Conservation (phyloP, 2,329 filamentous ascomycete species). For the Fusarium illudens region DNA sequence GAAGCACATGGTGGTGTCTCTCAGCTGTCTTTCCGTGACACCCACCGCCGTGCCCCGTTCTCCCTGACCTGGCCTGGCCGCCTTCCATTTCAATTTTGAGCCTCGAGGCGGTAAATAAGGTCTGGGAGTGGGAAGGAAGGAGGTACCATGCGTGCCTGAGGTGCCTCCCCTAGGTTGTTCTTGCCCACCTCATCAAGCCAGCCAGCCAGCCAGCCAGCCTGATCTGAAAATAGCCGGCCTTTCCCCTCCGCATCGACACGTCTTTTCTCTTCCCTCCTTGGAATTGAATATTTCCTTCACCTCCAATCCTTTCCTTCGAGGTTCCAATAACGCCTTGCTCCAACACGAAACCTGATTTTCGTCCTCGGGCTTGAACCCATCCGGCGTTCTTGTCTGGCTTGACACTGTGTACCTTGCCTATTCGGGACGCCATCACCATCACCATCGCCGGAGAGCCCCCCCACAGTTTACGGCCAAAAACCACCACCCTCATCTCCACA, state of each 20-base stretch:
- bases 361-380: background rate
- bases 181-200: background rate
- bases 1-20: slow-evolving; percentile 2
- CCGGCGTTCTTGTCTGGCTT: slow-evolving; percentile 11
- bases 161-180: background rate
- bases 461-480: slow-evolving; percentile 24
- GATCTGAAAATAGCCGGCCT: background rate
- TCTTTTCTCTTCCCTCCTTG: background rate
- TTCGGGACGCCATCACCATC: slow-evolving; percentile 22
- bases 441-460: slow-evolving; percentile 15
- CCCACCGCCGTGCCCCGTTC: background rate
- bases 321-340: slow-evolving; percentile 1
- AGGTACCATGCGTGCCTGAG: background rate
- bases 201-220: background rate
- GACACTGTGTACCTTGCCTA: slow-evolving; percentile 24
- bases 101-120: background rate
- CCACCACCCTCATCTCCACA: slow-evolving; percentile 24
- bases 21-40: slow-evolving; percentile 12
- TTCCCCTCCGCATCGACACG: background rate
- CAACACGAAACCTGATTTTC: slow-evolving; percentile 7
- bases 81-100: background rate
- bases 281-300: background rate
- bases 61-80: background rate
- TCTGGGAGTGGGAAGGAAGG: background rate
- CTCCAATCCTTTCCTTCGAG: background rate